A percentile compares a stretch with the other conserved stretches of the same genome.
These are phyloP conservation scores for Trypanosoma lewisi DNA, from an alignment of 208 protist species.

Conservation along the genomic window DNA sequence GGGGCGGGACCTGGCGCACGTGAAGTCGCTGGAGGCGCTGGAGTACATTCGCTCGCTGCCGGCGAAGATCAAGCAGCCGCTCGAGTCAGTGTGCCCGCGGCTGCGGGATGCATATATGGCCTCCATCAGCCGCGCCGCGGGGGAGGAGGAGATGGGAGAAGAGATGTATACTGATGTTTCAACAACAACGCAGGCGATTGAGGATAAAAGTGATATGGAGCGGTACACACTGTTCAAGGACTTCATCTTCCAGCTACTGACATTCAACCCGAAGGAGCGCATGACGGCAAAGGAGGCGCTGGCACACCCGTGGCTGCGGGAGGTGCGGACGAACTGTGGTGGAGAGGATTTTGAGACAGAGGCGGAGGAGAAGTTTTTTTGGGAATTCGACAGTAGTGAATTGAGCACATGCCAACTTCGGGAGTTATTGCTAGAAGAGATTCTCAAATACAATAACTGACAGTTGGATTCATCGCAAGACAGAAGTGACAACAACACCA, in stretches of 20 bases:
- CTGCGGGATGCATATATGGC: constrained; percentile 42
- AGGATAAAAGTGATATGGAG: constrained; percentile 23
- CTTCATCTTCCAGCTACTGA: constrained; percentile 88
- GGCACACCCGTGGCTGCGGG: constrained; percentile 67
- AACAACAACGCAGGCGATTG: background rate
- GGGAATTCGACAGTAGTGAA: constrained; percentile 41
- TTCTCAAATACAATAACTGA: constrained; percentile 27
- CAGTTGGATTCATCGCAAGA: no score
- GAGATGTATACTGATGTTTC: background rate
- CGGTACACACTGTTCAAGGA: constrained; percentile 75
- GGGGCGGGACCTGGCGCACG: constrained; percentile 67
- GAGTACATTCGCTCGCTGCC: constrained; percentile 63
- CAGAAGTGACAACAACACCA: no score
- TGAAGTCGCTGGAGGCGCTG: constrained; percentile 62
- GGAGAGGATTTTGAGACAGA: constrained; percentile 39
- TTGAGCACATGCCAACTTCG: constrained; percentile 51
- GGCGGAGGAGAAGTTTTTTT: constrained; percentile 36
- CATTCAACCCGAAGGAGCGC: constrained; percentile 92
- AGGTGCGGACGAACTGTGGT: constrained; percentile 33
- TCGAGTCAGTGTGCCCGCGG: constrained; percentile 52
- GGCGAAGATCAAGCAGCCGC: constrained; percentile 37
- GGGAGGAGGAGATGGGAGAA: background rate
- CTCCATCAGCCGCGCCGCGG: constrained; percentile 50
- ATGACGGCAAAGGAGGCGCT: constrained; percentile 94
- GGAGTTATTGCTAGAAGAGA: constrained; percentile 59